Evolutionary conservation across 768 basidiomycete species (phyloP).

Genomic region (Mycena belliarum): DNA sequence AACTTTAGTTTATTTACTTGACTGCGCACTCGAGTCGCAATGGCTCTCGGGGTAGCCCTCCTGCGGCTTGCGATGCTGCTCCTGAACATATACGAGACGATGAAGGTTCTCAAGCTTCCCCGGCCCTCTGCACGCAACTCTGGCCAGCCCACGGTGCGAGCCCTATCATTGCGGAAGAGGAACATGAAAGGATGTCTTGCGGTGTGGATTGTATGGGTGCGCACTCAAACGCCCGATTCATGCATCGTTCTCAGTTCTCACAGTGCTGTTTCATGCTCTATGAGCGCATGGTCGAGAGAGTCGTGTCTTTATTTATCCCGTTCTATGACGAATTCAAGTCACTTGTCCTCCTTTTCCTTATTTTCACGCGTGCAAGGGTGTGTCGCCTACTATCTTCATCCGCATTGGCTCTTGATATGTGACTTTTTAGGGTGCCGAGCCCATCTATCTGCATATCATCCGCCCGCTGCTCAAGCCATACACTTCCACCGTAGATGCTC

Average conservation of each 20-base stretch:
- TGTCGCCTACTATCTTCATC: slow-evolving; percentile 25
- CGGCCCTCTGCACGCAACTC: slow-evolving; percentile 54
- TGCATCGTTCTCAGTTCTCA: slow-evolving; percentile 12
- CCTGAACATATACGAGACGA: slow-evolving; percentile 81
- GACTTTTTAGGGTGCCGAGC: slow-evolving; percentile 74
- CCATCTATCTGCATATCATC: slow-evolving; percentile 77
- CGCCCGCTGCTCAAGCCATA: slow-evolving; percentile 82
- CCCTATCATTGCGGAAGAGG: slow-evolving; percentile 74
- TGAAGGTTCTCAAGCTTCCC: slow-evolving; percentile 77
- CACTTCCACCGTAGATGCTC: slow-evolving; percentile 60
- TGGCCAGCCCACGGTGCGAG: slow-evolving; percentile 65
- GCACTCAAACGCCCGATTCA: slow-evolving; percentile 15
- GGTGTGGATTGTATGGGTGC: slow-evolving; percentile 87
- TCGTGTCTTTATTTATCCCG: slow-evolving; percentile 72
- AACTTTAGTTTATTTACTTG: background rate
- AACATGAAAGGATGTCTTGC: slow-evolving; percentile 84
- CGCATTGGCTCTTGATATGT: background rate
- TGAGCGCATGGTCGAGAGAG: slow-evolving; percentile 63
- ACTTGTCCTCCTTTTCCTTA: slow-evolving; percentile 68
- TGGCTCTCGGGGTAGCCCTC: slow-evolving; percentile 68
- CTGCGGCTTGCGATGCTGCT: slow-evolving; percentile 73
- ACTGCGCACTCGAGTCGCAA: slow-evolving; percentile 26
- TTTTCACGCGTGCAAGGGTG: slow-evolving; percentile 76
- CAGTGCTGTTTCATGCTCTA: slow-evolving; percentile 71
- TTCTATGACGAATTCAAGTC: slow-evolving; percentile 87